Base-by-base conservation (phyloP, 2,329 filamentous ascomycete genomes). In the Incumbomyces delicatus region DNA sequence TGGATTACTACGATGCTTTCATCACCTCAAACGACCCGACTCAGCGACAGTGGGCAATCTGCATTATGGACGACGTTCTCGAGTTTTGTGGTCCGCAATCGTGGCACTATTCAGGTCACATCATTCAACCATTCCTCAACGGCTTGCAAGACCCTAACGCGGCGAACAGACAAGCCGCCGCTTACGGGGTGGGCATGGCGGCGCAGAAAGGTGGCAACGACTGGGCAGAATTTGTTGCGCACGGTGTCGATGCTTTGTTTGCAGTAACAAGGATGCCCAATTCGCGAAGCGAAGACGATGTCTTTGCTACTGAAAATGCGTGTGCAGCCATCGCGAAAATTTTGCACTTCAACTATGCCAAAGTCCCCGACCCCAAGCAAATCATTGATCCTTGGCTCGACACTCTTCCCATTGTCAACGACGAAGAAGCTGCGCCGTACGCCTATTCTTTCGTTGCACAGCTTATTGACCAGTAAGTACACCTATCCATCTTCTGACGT, bases 281-380 rank as follows among this genome's bases (percentile, higher is more conserved):
- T 54, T 83, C 90, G 4, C 80, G 92, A 53, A 82, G 79, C 40
- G 92, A 96, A 53, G 92, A 96, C 58, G 89, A 96, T 58, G 84
- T 95, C 1, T 98, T 94, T 62, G 92, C 92, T 2, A 96, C 92
- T 1, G 92, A 98, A 69, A 98, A 98, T 62, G 90, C 90, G 6
- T 95, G 87, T 57, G 90, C 92, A 35, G 88, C 87, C 56, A 92
- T 98, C 60, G 92, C 92, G 31, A 98, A 98, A 75, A 90, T 98
- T 44, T 73, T 98, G 54, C 88, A 95, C 63, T 95, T 83, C 70
- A 95, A 94, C 66, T 72, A 80, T 18, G 74, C 74, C 55, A 85
- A 85, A 61, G 81, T 98, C 14, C 73, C 73, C 45, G 87, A 94
- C 59, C 73, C 78, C 41, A 82, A 92, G 60, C 77, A 84, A 32